Evolutionary conservation across 1,139 yeast species (phyloP).

Genomic region (Yamadazyma aaseri): DNA sequence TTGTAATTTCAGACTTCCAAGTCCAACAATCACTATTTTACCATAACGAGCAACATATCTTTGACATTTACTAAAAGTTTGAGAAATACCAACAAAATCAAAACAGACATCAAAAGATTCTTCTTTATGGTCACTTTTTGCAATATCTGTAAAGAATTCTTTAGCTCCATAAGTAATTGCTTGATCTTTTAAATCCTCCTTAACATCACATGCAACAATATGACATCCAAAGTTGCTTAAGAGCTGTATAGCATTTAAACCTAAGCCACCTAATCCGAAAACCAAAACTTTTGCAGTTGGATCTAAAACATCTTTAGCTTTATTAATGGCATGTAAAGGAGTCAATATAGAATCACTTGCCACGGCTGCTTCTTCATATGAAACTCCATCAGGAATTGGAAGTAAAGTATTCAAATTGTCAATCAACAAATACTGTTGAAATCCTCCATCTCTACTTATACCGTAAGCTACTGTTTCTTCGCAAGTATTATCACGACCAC

Average conservation of each 20-base stretch:
- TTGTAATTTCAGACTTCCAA: constrained; percentile 34
- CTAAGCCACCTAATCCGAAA: constrained; percentile 52
- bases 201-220: constrained; percentile 41
- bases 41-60: constrained; percentile 37
- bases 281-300: constrained; percentile 43
- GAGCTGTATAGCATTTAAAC: constrained; percentile 50
- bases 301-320: constrained; percentile 29
- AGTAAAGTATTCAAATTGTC: constrained; percentile 34
- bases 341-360: constrained; percentile 52
- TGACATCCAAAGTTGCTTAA: constrained; percentile 39
- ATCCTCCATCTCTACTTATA: constrained; percentile 49
- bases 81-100: constrained; percentile 47
- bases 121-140: constrained; percentile 24
- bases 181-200: constrained; percentile 25
- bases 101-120: constrained; percentile 40
- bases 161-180: constrained; percentile 44
- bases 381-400: constrained; percentile 47
- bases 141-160: constrained; percentile 38
- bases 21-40: constrained; percentile 44
- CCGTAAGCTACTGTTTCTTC: constrained; percentile 33
- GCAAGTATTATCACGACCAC: constrained; percentile 45
- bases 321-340: constrained; percentile 50
- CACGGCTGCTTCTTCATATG: constrained; percentile 48
- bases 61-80: constrained; percentile 34
- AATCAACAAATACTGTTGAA: constrained; percentile 45